A percentile compares a stretch with the other conserved stretches of the same genome.
Conservation (phyloP, 2,329 filamentous ascomycete genomes). For the Claviceps pazoutovae region DNA sequence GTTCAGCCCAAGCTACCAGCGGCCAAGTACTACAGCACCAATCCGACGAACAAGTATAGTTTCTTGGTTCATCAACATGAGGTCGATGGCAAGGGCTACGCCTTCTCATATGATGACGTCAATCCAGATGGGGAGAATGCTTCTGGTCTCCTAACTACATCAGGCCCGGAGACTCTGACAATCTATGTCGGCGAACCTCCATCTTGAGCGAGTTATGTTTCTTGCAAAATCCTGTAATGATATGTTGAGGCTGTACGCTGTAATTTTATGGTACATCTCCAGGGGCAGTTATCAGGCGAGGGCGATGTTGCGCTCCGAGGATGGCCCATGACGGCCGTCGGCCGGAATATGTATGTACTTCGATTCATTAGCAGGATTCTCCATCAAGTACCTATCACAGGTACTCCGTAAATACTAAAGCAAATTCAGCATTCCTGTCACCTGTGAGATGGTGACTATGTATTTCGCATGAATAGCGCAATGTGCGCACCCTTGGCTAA, state of each 20-base stretch:
- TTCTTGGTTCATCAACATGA: constrained; percentile 47
- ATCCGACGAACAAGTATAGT: constrained; percentile 41
- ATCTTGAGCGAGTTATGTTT: not conserved
- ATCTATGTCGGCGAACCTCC: constrained; percentile 16
- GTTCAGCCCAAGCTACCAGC: constrained; percentile 26
- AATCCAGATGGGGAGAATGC: constrained; percentile 42
- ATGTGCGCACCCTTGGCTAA: not conserved
- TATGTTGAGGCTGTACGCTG: not conserved
- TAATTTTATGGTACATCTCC: not conserved
- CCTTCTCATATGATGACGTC: constrained; percentile 57
- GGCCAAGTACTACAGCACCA: constrained; percentile 29
- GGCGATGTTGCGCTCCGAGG: not conserved
- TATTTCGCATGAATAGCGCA: no score
- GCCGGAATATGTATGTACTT: not conserved
- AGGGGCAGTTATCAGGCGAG: not conserved
- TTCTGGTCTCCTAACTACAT: constrained; percentile 19
- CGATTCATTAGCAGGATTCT: not conserved
- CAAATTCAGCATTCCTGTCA: no score
- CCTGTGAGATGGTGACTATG: no score
- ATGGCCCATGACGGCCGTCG: not conserved
- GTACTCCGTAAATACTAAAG: no score
- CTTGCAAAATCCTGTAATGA: not conserved
- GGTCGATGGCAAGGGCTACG: constrained; percentile 46
- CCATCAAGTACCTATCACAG: no score
- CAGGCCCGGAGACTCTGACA: constrained; percentile 12